phyloP scores from a whole-genome alignment of 139 green algal genomes.

The Chlamydomonas eustigma region DNA sequence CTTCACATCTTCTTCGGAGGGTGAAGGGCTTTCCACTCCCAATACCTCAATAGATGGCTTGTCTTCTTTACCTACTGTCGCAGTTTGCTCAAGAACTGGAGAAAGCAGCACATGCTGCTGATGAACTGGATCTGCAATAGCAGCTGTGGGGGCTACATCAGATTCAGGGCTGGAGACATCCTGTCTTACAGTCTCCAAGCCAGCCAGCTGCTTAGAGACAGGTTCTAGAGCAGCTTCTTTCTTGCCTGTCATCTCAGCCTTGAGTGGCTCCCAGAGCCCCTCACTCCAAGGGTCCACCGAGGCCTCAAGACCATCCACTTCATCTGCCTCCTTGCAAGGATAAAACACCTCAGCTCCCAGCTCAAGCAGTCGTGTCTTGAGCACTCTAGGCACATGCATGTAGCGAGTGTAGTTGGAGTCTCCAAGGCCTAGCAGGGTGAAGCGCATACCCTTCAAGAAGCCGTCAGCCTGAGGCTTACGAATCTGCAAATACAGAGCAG shows the following conservation, averaged over 20 bases:
- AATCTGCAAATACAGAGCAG: conserved; percentile 61
- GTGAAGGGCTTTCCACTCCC: too few relatives aligned
- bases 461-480: conserved; percentile 34
- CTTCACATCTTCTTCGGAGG: too few relatives aligned
- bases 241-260: conserved; percentile 24
- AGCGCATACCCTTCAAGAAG: conserved; percentile 64
- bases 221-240: too few relatives aligned
- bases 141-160: too few relatives aligned
- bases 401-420: conserved; percentile 98
- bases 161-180: too few relatives aligned
- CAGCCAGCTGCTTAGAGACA: too few relatives aligned
- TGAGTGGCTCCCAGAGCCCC: conserved; percentile 64
- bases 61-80: too few relatives aligned
- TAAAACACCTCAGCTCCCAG: conserved; percentile 80
- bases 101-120: too few relatives aligned
- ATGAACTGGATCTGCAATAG: too few relatives aligned
- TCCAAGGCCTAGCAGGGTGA: conserved; percentile 84
- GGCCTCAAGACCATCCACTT: conserved; percentile 87
- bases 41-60: too few relatives aligned
- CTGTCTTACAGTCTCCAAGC: too few relatives aligned
- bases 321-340: conserved; percentile 73
- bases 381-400: conserved; percentile 70
- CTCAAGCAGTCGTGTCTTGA: conserved; percentile 50
- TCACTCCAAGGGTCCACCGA: conserved; percentile 79
- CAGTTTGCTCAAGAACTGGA: too few relatives aligned